Conservation (phyloP, 164 flowering plant genomes). For the Dillenia turbinata region DNA sequence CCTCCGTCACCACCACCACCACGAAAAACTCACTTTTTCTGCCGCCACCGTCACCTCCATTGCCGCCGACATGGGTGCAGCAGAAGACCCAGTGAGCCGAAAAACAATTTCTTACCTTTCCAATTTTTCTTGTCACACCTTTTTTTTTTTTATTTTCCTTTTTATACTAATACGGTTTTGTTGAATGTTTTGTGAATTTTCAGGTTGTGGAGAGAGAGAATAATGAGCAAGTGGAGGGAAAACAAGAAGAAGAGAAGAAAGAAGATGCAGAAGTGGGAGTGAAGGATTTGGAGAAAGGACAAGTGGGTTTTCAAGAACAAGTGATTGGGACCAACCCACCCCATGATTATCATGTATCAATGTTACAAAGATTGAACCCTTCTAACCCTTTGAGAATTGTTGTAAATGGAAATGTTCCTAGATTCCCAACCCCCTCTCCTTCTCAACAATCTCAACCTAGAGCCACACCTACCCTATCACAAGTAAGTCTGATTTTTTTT, state of each 20-base stretch:
- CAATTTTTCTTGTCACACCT: no score
- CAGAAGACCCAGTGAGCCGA: no score
- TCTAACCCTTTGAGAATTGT: constrained; percentile 62
- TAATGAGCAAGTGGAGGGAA: not conserved
- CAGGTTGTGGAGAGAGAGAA: constrained; percentile 23
- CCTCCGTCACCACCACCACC: no score
- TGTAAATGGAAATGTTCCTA: constrained; percentile 30
- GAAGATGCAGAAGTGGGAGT: not conserved
- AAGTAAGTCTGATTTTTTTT: constrained; percentile 20
- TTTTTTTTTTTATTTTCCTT: no score
- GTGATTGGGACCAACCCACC: constrained; percentile 4
- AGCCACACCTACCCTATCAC: constrained; percentile 28
- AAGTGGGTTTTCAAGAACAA: constrained; percentile 9
- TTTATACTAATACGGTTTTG: no score
- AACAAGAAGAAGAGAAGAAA: constrained; percentile 8
- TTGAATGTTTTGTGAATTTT: no score
- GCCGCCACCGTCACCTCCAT: no score
- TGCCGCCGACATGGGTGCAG: no score
- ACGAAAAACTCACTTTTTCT: no score
- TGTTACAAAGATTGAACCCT: constrained; percentile 45
- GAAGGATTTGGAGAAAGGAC: constrained; percentile 9
- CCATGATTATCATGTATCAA: constrained; percentile 21
- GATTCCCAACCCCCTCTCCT: constrained; percentile 20
- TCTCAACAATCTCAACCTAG: constrained; percentile 16
- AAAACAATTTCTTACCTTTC: no score